Conservation (phyloP, 192 early-diverging fungal genomes). For the Coemansia javaensis region DNA sequence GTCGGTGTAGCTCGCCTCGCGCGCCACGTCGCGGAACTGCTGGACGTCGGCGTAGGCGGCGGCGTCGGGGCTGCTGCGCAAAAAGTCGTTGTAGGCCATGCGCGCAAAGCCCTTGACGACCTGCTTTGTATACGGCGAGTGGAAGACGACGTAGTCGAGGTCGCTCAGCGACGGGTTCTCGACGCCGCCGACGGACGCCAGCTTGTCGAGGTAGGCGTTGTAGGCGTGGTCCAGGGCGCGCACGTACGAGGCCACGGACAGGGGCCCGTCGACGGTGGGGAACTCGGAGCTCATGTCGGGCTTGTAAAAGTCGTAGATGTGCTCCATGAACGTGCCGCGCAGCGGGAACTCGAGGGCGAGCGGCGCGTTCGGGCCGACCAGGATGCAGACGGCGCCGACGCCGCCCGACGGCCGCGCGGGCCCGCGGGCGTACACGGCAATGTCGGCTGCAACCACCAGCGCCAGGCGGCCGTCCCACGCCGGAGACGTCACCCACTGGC, state of each 20-base stretch:
- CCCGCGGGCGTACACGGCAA: conserved; percentile 93
- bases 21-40: conserved; percentile 54
- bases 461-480: conserved; percentile 92
- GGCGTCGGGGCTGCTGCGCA: conserved; percentile 69
- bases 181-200: conserved; percentile 42
- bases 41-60: conserved; percentile 53
- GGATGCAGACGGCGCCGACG: conserved; percentile 84
- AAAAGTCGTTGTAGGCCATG: conserved; percentile 88
- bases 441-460: conserved; percentile 88
- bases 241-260: conserved; percentile 89
- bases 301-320: conserved; percentile 99
- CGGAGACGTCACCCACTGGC: conserved; percentile 95
- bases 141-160: conserved; percentile 85
- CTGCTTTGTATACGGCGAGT: conserved; percentile 97
- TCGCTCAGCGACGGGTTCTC: conserved; percentile 43
- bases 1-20: conserved; percentile 75
- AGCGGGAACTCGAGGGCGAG: conserved; percentile 88
- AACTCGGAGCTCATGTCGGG: conserved; percentile 96
- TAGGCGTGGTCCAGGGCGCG: conserved; percentile 88
- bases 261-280: conserved; percentile 94
- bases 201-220: conserved; percentile 72
- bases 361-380: conserved; percentile 90
- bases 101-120: conserved; percentile 93
- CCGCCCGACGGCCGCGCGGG: conserved; percentile 91
- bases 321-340: conserved; percentile 90